Conservation (phyloP, 2,329 filamentous ascomycete species). For the Venturia asperata region DNA sequence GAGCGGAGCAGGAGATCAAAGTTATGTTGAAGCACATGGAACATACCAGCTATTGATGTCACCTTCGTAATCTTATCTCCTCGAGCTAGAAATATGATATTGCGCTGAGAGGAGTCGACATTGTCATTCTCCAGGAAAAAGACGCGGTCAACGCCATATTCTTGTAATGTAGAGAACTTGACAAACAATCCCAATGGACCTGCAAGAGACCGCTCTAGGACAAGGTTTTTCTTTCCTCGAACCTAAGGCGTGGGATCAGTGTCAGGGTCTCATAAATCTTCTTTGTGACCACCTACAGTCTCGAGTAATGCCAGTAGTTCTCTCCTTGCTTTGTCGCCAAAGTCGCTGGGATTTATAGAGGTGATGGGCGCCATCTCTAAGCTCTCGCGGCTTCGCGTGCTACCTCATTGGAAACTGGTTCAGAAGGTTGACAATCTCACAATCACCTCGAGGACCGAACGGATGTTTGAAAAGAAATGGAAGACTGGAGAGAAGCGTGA, state of each 20-base stretch:
- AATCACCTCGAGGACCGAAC: neutral
- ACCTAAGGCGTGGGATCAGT: constrained; percentile 51
- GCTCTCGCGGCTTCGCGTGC: constrained; percentile 1
- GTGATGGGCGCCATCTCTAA: constrained; percentile 22
- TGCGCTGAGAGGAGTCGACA: constrained; percentile 86
- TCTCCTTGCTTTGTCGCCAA: constrained; percentile 75
- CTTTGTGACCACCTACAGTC: constrained; percentile 62
- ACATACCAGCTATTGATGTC: constrained; percentile 75
- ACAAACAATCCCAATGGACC: constrained; percentile 85
- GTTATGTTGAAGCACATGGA: too few species aligned
- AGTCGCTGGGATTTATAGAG: constrained; percentile 66
- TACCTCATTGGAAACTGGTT: constrained; percentile 1
- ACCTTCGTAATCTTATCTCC: constrained; percentile 83
- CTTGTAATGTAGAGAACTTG: constrained; percentile 90
- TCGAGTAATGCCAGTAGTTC: constrained; percentile 88
- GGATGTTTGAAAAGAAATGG: neutral
- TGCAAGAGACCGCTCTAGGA: constrained; percentile 84
- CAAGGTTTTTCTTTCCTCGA: constrained; percentile 95
- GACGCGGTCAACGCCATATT: constrained; percentile 96
- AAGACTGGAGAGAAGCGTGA: neutral
- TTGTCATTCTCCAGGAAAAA: constrained; percentile 96
- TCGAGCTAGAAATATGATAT: constrained; percentile 86
- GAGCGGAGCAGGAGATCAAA: too few species aligned
- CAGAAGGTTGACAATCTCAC: neutral
- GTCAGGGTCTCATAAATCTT: neutral